Base-by-base conservation (phyloP, 139 green algal species). In the Spirogloea muscicola region DNA sequence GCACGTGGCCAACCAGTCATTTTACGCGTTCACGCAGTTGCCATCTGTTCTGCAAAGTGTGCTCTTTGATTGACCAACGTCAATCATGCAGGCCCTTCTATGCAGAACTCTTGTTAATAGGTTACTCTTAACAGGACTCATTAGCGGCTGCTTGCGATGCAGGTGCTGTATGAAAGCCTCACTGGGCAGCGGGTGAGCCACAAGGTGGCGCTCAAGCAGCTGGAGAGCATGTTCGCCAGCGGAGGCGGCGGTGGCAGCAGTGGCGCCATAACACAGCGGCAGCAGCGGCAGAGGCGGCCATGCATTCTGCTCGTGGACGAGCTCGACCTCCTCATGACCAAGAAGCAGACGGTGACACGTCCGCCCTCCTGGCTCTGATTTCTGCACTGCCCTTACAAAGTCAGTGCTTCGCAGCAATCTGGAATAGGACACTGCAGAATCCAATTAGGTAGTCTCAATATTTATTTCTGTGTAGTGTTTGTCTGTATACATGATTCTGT, bases 281-380 rank as follows among this genome's bases (percentile, higher is more conserved):
- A n/a, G 43, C 31, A n/a, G 43, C 31, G 29, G 25, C 5, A 48
- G 25, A 36, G 2, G n/a, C 68, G 71, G 9, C 66, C 83, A 43
- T 89, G 82, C 1, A 78, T 95, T 1, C 27, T 99, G 38, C 74
- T 99, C 29, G 82, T 98, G 27, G 94, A 98, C 72, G 94, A 98
- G 81, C 89, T 98, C 62, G 94, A 99, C 84, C 83, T 94, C 58
- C 88, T 98, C 36, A 86, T 98, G 59, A 97, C 91, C 21, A 82
- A 84, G 18, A 90, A 90, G 41, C 93, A 96, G 83, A 74, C 31
- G 0, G 2, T 77, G 2, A 2, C 0, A 43, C n/a, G 5, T 44
- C 0, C 13, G 29, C 1, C 59, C 10, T 64, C 10, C 55, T 42
- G 39, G 10, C 55, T 64, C 13, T 13, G 13, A 49, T 21, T 64